A percentile compares a stretch with the other conserved stretches of the same genome.
Conservation (phyloP, 352 stramenopile species). For the Hyaloperonospora brassicae region DNA sequence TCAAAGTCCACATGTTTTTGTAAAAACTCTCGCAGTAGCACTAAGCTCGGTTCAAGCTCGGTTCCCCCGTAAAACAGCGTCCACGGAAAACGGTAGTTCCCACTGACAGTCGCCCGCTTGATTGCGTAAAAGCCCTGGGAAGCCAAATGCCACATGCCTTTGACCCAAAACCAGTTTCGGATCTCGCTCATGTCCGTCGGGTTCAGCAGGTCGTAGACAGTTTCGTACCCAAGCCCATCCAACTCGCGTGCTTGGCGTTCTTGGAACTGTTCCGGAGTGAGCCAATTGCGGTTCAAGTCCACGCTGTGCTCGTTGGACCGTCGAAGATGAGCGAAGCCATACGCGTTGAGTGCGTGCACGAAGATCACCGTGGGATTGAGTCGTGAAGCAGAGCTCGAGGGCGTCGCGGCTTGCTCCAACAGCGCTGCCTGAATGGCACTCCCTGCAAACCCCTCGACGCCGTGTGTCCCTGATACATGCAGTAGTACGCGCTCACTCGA, state of each 20-base stretch:
- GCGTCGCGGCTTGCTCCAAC: slow-evolving; percentile 23
- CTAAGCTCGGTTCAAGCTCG: slow-evolving; percentile 61
- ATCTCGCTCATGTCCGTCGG: slow-evolving; percentile 27
- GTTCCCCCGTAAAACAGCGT: slow-evolving; percentile 85
- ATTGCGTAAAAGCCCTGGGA: slow-evolving; percentile 40
- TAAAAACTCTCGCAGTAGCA: slow-evolving; percentile 58
- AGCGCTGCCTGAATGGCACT: slow-evolving; percentile 69
- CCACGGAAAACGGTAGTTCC: slow-evolving; percentile 83
- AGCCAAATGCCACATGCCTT: slow-evolving; percentile 23
- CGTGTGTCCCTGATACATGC: slow-evolving; percentile 77
- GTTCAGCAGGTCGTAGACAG: slow-evolving; percentile 68
- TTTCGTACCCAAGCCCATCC: slow-evolving; percentile 72
- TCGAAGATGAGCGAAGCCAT: slow-evolving; percentile 83
- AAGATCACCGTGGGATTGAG: slow-evolving; percentile 76
- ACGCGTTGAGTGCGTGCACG: slow-evolving; percentile 90
- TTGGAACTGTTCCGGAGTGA: slow-evolving; percentile 48
- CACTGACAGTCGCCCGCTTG: slow-evolving; percentile 81
- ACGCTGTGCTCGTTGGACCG: slow-evolving; percentile 92
- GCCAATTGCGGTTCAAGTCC: slow-evolving; percentile 90
- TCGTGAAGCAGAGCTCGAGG: slow-evolving; percentile 1
- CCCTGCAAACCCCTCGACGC: slow-evolving; percentile 77
- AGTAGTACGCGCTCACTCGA: slow-evolving; percentile 45
- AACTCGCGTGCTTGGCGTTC: slow-evolving; percentile 42
- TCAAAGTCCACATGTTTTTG: slow-evolving; percentile 37
- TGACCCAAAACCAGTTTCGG: slow-evolving; percentile 46